Percentiles rank a stretch among this genome's conserved stretches.
Conservation (phyloP, 2,329 filamentous ascomycete genomes). For the Myriangium duriaei region DNA sequence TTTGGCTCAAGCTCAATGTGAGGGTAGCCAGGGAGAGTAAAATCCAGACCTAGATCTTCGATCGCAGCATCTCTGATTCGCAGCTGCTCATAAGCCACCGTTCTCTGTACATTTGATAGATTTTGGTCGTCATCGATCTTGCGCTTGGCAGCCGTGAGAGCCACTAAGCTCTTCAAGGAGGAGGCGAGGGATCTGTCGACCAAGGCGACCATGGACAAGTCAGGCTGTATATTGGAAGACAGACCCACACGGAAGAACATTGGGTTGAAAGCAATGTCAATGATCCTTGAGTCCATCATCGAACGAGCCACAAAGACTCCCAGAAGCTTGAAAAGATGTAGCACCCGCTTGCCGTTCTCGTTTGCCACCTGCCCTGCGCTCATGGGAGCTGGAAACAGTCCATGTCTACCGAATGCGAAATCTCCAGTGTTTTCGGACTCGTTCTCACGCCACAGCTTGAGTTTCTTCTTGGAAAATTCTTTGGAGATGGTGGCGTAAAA, state of each 20-base stretch:
- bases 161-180: slow-evolving; percentile 76
- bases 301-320: slow-evolving; percentile 96
- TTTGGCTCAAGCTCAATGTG: slow-evolving; percentile 67
- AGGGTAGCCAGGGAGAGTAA: slow-evolving; percentile 85
- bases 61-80: slow-evolving; percentile 63
- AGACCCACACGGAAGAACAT: slow-evolving; percentile 90
- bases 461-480: slow-evolving; percentile 93
- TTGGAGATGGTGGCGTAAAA: slow-evolving; percentile 97
- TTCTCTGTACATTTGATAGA: slow-evolving; percentile 58
- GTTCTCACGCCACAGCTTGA: slow-evolving; percentile 91
- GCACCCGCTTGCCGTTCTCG: slow-evolving; percentile 73
- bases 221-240: slow-evolving; percentile 57
- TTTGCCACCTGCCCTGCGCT: slow-evolving; percentile 60
- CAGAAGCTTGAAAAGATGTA: slow-evolving; percentile 82
- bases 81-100: slow-evolving; percentile 55
- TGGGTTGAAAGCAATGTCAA: slow-evolving; percentile 93
- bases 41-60: slow-evolving; percentile 84
- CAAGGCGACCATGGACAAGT: slow-evolving; percentile 75
- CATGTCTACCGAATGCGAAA: slow-evolving; percentile 71
- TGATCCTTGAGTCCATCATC: slow-evolving; percentile 96
- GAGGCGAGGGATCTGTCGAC: slow-evolving; percentile 79
- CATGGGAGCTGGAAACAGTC: slow-evolving; percentile 85
- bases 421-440: slow-evolving; percentile 60
- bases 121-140: slow-evolving; percentile 60
- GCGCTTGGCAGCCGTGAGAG: slow-evolving; percentile 73